Percentiles rank a stretch among this genome's conserved stretches.
Evolutionary conservation across 495 filamentous ascomycete genomes (phyloP).

Genomic region (Podospora didyma): DNA sequence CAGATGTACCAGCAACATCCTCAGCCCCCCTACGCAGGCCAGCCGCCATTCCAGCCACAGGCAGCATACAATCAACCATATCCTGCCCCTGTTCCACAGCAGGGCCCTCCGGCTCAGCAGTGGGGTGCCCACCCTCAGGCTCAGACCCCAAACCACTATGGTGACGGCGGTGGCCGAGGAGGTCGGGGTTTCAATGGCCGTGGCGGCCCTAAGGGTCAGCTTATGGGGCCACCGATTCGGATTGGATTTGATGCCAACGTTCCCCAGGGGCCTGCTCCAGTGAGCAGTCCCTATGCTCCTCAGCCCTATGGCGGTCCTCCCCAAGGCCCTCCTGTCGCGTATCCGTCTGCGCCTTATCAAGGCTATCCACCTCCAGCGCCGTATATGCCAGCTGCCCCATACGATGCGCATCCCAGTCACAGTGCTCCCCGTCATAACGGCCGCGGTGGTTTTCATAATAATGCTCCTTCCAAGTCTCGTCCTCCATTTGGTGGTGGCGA

Average conservation of each 20-base stretch:
- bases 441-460: conserved; percentile 34
- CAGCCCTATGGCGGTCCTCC: conserved; percentile 24
- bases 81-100: conserved; percentile 27
- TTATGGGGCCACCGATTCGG: conserved; percentile 56
- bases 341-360: conserved; percentile 29
- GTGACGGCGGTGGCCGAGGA: conserved; percentile 49
- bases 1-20: conserved; percentile 37
- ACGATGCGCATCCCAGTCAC: conserved; percentile 31
- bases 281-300: conserved; percentile 40
- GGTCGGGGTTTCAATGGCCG: conserved; percentile 50
- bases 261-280: conserved; percentile 39
- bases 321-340: conserved; percentile 29
- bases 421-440: conserved; percentile 26
- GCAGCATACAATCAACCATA: conserved; percentile 33
- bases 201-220: conserved; percentile 39
- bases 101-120: conserved; percentile 33
- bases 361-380: conserved; percentile 33
- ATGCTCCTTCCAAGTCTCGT: conserved; percentile 18
- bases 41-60: conserved; percentile 21
- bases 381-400: conserved; percentile 22
- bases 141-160: conserved; percentile 38
- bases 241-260: conserved; percentile 51
- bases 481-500: conserved; percentile 35
- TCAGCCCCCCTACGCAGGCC: conserved; percentile 18
- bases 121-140: conserved; percentile 35